A percentile compares a stretch with the other conserved stretches of the same genome.
Conservation (phyloP, 2,329 filamentous ascomycete species). For the Colletotrichum zoysiae region DNA sequence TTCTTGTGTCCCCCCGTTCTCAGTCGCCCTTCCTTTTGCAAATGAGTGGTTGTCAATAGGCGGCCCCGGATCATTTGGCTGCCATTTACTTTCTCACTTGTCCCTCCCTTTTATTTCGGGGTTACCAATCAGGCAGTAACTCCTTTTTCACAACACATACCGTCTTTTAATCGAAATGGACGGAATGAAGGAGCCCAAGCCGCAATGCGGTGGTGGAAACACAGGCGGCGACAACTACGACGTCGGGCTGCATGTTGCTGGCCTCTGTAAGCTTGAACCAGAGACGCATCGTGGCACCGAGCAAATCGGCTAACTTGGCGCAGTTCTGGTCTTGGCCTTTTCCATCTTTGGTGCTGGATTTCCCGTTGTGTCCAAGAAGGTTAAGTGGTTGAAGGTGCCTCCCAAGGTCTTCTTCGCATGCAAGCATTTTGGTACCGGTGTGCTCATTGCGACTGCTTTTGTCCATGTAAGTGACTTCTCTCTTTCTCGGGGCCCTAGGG, state of each 20-base stretch:
- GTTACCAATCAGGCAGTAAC: conserved; percentile 34
- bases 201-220: conserved; percentile 54
- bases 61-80: conserved; percentile 44
- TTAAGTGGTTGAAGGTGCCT: conserved; percentile 70
- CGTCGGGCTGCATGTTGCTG: conserved; percentile 55
- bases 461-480: conserved; percentile 69
- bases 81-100: conserved; percentile 40
- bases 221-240: conserved; percentile 55
- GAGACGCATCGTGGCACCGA: background rate
- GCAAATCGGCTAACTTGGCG: conserved; percentile 34
- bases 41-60: conserved; percentile 42
- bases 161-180: conserved; percentile 45
- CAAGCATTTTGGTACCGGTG: conserved; percentile 78
- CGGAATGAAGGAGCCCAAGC: conserved; percentile 50
- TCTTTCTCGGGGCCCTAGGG: fast-evolving
- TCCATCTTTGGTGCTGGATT: conserved; percentile 63
- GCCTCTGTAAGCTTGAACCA: conserved; percentile 54
- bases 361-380: conserved; percentile 66
- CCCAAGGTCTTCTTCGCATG: conserved; percentile 70
- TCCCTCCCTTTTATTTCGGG: conserved; percentile 38
- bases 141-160: conserved; percentile 26
- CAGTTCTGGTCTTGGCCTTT: conserved; percentile 56
- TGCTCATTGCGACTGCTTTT: conserved; percentile 79
- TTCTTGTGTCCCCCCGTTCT: conserved; percentile 47
- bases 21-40: conserved; percentile 42